Percentiles rank a stretch among this genome's conserved stretches.
phyloP scores from a whole-genome alignment of 2,329 filamentous ascomycete genomes.

The Colletotrichum agaves region DNA sequence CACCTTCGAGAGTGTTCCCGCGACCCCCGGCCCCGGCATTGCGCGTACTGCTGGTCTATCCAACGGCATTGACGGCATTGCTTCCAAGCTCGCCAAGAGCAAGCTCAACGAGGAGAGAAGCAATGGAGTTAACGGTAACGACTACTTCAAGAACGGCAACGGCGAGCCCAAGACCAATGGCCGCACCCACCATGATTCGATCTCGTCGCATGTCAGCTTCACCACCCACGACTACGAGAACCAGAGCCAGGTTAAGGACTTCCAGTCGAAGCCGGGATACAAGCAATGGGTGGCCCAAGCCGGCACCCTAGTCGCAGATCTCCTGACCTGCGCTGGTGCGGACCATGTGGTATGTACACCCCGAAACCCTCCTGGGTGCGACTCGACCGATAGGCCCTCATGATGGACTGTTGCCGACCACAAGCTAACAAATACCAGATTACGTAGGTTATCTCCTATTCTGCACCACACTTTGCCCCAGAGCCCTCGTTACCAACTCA shows the following conservation, averaged over 20 bases:
- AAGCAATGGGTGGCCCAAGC: constrained; percentile 99
- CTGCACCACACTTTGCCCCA: neutral
- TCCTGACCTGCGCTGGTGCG: constrained; percentile 93
- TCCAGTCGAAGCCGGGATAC: constrained; percentile 89
- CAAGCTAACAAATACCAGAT: constrained; percentile 26
- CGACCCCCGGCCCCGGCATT: constrained; percentile 81
- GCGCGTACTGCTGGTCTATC: constrained; percentile 72
- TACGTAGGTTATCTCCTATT: constrained; percentile 39
- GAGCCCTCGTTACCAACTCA: neutral
- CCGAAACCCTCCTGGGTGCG: neutral
- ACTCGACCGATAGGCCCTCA: neutral
- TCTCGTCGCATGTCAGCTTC: constrained; percentile 59
- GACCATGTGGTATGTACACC: constrained; percentile 75
- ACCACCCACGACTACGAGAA: constrained; percentile 71
- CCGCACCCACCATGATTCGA: constrained; percentile 51
- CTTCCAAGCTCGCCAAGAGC: constrained; percentile 78
- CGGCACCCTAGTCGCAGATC: constrained; percentile 91
- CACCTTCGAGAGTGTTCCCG: constrained; percentile 92
- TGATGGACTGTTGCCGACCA: neutral
- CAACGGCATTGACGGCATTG: constrained; percentile 75
- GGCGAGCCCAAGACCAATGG: constrained; percentile 48
- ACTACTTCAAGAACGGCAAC: constrained; percentile 41
- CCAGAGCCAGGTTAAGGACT: constrained; percentile 63
- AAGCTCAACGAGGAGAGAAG: constrained; percentile 61
- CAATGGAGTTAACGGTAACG: constrained; percentile 44